Evolutionary conservation across 2,329 filamentous ascomycete genomes (phyloP), one percentile per base, ranked within the genome.

Genomic region (Sporothrix pseudoabietina): DNA sequence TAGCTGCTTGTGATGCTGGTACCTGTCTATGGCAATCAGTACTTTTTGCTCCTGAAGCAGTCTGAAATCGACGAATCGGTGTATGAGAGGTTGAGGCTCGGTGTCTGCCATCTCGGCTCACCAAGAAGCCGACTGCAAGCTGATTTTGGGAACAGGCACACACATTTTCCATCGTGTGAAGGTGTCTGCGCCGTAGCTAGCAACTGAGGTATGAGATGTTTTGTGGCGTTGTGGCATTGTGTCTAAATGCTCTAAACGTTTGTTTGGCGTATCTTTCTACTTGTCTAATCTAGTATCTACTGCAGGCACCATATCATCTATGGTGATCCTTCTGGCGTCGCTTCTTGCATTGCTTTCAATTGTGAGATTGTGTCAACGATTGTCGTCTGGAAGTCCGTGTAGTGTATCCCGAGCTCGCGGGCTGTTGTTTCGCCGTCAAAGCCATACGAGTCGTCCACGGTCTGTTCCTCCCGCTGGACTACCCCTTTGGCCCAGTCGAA

Each of bases 401-500:
- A 73, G n/a, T 73, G 16, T 7, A 70, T 22, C 1, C 63, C 69
- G 12, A 71, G 69, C 61, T 74, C 63, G n/a, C n/a, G 61, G 5
- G 57, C 59, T 69, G 75, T 68, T 12, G 71, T 73, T 71, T 71
- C 71, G 12, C 72, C 74, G 35, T 75, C 74, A 16, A 75, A 69
- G 3, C 71, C 72, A 32, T 71, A 65, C 55, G 74, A 74, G 2
- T 71, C 71, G 54, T 74, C 72, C 1, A 73, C 30, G 3, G 39
- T 12, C 35, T 75, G 74, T 41, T 71, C 26, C 30, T 73, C 57
- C n/a, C 41, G 59, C 4, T 26, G 63, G 41, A 74, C 63, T 14
- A 47, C 70, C 10, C 77, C 77, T 55, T 77, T 79, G 0, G 81
- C 79, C 79, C 81, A 81, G 0, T 78, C 76, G 75, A 87, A 86